Evolutionary conservation across 257 asterid species (phyloP).

Genomic region (Plantago elongata): DNA sequence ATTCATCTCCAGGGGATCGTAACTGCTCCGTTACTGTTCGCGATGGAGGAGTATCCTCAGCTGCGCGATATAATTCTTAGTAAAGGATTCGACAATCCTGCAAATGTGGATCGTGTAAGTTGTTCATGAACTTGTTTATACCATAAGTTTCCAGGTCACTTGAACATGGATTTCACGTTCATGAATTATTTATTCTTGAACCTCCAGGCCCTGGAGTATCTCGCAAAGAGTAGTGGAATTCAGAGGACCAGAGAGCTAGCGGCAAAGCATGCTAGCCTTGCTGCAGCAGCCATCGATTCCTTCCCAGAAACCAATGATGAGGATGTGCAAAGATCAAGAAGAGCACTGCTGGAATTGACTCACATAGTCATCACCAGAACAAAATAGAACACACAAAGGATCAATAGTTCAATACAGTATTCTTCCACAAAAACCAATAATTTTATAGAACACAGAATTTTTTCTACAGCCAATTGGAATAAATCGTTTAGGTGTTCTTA

Average conservation of each 20-base stretch:
- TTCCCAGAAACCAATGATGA: conserved; percentile 69
- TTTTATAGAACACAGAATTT: background rate
- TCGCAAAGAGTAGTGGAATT: conserved; percentile 70
- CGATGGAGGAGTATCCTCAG: conserved; percentile 88
- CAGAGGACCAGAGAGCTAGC: conserved; percentile 85
- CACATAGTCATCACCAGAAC: conserved; percentile 79
- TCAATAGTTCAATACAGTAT: background rate
- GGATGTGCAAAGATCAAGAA: conserved; percentile 71
- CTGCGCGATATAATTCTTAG: conserved; percentile 50
- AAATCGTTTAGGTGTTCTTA: background rate
- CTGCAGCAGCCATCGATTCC: conserved; percentile 69
- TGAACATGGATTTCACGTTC: background rate
- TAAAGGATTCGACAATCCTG: conserved; percentile 66
- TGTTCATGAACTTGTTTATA: conserved; percentile 6
- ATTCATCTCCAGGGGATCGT: conserved; percentile 55
- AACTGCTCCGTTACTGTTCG: conserved; percentile 89
- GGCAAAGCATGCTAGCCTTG: conserved; percentile 70
- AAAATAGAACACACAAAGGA: conserved; percentile 31
- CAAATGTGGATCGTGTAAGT: conserved; percentile 76
- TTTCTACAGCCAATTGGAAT: background rate
- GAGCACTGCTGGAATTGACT: conserved; percentile 77
- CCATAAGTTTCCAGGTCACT: background rate
- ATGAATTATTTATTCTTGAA: conserved; percentile 3
- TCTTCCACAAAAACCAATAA: background rate
- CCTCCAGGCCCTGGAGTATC: conserved; percentile 77